Percentiles rank a stretch among this genome's conserved stretches.
Conservation (phyloP, 2,329 filamentous ascomycete genomes). For the Camillea tinctor region DNA sequence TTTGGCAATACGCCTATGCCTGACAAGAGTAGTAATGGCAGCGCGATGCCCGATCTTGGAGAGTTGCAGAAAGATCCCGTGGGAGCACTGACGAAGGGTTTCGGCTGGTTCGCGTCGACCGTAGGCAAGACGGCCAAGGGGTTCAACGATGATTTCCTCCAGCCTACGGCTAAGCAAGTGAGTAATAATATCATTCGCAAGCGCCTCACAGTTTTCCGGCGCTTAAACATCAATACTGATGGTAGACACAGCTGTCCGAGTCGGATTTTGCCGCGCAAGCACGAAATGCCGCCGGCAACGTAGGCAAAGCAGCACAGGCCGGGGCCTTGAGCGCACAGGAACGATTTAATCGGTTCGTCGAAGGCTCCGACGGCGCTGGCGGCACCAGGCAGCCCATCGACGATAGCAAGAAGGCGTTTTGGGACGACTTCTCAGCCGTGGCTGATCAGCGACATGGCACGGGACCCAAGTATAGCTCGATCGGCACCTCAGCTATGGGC, state of each 20-base stretch:
- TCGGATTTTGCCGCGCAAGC: constrained; percentile 72
- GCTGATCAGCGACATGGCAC: constrained; percentile 53
- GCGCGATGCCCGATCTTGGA: constrained; percentile 66
- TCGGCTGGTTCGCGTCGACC: constrained; percentile 88
- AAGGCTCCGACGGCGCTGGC: constrained; percentile 53
- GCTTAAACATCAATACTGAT: neutral
- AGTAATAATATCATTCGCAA: constrained; percentile 24
- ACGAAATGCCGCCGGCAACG: constrained; percentile 61
- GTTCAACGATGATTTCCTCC: constrained; percentile 87
- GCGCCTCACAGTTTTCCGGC: neutral
- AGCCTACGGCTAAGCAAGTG: constrained; percentile 88
- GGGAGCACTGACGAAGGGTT: constrained; percentile 83
- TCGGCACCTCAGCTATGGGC: constrained; percentile 60
- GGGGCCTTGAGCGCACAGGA: constrained; percentile 75
- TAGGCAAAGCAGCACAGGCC: constrained; percentile 63
- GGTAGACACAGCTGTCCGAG: constrained; percentile 65
- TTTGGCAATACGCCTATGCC: constrained; percentile 78
- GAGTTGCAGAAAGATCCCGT: constrained; percentile 91
- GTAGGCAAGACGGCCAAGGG: constrained; percentile 89
- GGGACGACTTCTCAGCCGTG: constrained; percentile 81
- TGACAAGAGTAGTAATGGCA: constrained; percentile 42
- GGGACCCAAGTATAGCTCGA: constrained; percentile 44
- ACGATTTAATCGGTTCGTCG: constrained; percentile 82
- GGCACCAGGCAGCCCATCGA: constrained; percentile 42
- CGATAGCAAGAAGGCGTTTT: constrained; percentile 77